These are phyloP conservation scores for Xylaria flabelliformis DNA, from an alignment of 495 filamentous ascomycete genomes.

Conservation along the genomic window DNA sequence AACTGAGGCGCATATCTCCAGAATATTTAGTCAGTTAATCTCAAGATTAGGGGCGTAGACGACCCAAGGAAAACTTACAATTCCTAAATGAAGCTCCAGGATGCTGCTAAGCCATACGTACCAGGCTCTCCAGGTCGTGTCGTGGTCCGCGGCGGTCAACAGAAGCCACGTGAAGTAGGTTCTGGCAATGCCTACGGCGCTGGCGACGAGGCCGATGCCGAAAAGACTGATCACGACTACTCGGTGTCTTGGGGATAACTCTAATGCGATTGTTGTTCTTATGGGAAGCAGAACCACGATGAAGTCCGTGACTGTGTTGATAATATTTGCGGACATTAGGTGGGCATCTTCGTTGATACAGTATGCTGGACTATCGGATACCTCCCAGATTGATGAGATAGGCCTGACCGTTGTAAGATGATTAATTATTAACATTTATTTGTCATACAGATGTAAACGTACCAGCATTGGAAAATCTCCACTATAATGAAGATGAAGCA, in stretches of 20 bases:
- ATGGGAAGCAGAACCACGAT: conserved; percentile 64
- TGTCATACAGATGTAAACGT: conserved; percentile 28
- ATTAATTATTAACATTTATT: not conserved
- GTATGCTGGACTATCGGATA: conserved; percentile 42
- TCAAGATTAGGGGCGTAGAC: not conserved
- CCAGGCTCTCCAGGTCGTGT: conserved; percentile 62
- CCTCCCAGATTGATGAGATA: conserved; percentile 60
- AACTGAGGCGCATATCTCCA: conserved; percentile 61
- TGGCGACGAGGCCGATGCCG: conserved; percentile 62
- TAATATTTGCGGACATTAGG: conserved; percentile 60
- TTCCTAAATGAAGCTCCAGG: conserved; percentile 65
- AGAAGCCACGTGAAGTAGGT: conserved; percentile 50
- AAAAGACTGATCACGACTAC: conserved; percentile 65
- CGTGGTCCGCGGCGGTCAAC: conserved; percentile 40
- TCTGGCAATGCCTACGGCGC: conserved; percentile 61
- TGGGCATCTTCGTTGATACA: conserved; percentile 60
- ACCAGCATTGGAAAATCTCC: conserved; percentile 65
- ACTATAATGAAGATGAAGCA: conserved; percentile 57
- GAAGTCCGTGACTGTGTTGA: conserved; percentile 68
- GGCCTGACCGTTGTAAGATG: conserved; percentile 47
- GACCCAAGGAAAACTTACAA: conserved; percentile 52
- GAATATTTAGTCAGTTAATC: conserved; percentile 4
- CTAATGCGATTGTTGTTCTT: conserved; percentile 61
- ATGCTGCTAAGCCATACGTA: conserved; percentile 58
- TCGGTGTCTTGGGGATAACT: conserved; percentile 61